Conservation (phyloP, 345 rosid genomes). For the Hevea brasiliensis region DNA sequence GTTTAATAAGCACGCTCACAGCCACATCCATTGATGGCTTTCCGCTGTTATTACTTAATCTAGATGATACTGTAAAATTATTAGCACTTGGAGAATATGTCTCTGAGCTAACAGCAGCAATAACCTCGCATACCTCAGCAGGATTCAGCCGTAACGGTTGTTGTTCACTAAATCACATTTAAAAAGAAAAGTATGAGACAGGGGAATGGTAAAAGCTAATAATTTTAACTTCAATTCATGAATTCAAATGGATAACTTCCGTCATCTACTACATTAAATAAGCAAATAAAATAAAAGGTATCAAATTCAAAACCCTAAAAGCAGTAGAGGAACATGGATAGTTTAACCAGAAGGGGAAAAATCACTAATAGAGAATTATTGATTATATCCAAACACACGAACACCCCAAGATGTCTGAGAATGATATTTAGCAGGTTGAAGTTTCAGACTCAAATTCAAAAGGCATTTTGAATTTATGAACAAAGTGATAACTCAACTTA, state of each 20-base stretch:
- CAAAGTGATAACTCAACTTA: no score
- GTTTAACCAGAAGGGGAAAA: background rate
- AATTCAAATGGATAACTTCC: slow-evolving; percentile 4
- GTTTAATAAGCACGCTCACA: slow-evolving; percentile 95
- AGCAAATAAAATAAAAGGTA: slow-evolving; percentile 7
- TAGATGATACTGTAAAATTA: slow-evolving; percentile 67
- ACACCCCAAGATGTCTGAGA: background rate
- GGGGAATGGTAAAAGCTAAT: slow-evolving; percentile 15
- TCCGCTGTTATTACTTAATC: slow-evolving; percentile 71
- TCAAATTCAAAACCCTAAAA: slow-evolving; percentile 14
- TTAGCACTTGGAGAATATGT: slow-evolving; percentile 57
- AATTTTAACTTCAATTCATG: background rate
- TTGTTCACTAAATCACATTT: slow-evolving; percentile 72
- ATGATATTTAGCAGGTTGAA: background rate
- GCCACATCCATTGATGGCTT: slow-evolving; percentile 96
- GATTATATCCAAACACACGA: background rate
- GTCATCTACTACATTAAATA: background rate
- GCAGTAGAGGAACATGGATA: background rate
- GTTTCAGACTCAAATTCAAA: slow-evolving; percentile 9
- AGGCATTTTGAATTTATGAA: background rate
- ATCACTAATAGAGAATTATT: background rate
- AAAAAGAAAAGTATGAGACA: slow-evolving; percentile 25
- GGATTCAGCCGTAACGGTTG: slow-evolving; percentile 84
- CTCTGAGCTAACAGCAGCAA: slow-evolving; percentile 94
- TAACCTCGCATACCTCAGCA: slow-evolving; percentile 92